Percentiles rank a stretch among this genome's conserved stretches.
Conservation (phyloP, 306 rosid species). For the Chamaecrista fasciculata region DNA sequence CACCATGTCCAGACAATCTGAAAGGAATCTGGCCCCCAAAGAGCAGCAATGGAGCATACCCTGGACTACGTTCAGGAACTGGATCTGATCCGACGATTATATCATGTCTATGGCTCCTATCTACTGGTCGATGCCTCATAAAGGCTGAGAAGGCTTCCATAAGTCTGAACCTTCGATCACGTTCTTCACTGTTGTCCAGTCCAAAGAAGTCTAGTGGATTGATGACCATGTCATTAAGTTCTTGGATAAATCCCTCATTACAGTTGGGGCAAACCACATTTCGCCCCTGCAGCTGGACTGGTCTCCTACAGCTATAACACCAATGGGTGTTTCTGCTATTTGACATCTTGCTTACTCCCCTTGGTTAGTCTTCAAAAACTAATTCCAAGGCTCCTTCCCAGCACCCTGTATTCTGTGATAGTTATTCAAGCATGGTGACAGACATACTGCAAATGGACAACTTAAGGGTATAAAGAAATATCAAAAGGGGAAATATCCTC, state of each 20-base stretch:
- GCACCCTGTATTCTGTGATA: constrained; percentile 27
- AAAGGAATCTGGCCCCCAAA: constrained; percentile 64
- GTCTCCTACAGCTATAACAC: constrained; percentile 48
- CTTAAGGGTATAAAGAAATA: not conserved
- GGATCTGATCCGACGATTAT: constrained; percentile 42
- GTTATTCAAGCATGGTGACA: constrained; percentile 26
- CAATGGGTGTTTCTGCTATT: constrained; percentile 61
- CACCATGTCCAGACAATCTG: constrained; percentile 56
- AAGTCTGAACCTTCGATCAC: constrained; percentile 33
- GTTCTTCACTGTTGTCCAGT: constrained; percentile 38
- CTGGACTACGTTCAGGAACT: constrained; percentile 37
- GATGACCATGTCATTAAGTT: constrained; percentile 50
- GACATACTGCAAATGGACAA: constrained; percentile 25
- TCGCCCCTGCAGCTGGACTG: constrained; percentile 38
- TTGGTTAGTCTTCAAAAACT: constrained; percentile 7
- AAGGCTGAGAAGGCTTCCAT: constrained; percentile 48
- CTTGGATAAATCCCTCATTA: constrained; percentile 59
- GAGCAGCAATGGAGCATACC: constrained; percentile 45
- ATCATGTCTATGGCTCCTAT: constrained; percentile 38
- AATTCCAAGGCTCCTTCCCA: constrained; percentile 23
- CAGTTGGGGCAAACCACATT: constrained; percentile 58
- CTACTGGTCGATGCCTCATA: constrained; percentile 43
- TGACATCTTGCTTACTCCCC: constrained; percentile 50
- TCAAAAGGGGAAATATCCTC: not conserved
- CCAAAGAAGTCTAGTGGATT: constrained; percentile 45